phyloP scores from a whole-genome alignment of 2,329 filamentous ascomycete genomes.

The Zymoseptoria passerinii region DNA sequence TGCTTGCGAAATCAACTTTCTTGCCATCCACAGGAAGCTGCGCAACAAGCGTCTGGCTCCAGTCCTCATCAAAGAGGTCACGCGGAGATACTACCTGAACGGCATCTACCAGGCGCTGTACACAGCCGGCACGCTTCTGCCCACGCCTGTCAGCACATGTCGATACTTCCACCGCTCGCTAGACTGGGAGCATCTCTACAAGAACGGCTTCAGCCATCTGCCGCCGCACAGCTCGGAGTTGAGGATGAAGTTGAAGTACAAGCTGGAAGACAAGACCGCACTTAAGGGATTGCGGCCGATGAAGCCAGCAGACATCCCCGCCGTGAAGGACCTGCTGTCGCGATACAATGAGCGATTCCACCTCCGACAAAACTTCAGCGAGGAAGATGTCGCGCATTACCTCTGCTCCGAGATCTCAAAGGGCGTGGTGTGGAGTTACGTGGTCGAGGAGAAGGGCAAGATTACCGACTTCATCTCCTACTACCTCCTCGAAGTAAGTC shows the following conservation, averaged over 20 bases:
- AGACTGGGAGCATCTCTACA: conserved; percentile 93
- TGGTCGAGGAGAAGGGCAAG: conserved; percentile 68
- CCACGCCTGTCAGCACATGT: conserved; percentile 84
- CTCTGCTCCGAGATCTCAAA: conserved; percentile 65
- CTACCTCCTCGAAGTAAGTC: conserved; percentile 66
- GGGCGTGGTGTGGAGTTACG: conserved; percentile 88
- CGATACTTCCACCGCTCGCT: conserved; percentile 91
- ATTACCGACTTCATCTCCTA: conserved; percentile 98
- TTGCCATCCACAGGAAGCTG: conserved; percentile 96
- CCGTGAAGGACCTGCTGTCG: conserved; percentile 64
- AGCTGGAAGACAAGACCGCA: conserved; percentile 60
- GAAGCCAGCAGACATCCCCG: conserved; percentile 67
- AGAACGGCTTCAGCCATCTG: conserved; percentile 86
- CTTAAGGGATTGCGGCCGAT: conserved; percentile 73
- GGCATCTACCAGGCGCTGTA: conserved; percentile 93
- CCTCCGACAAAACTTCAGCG: conserved; percentile 71
- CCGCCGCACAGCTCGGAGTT: conserved; percentile 75
- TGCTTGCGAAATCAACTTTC: conserved; percentile 93
- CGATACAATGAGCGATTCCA: conserved; percentile 74
- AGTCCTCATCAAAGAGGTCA: conserved; percentile 96
- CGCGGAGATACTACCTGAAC: conserved; percentile 76
- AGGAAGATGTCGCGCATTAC: conserved; percentile 82
- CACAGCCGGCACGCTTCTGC: conserved; percentile 83
- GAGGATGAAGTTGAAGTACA: conserved; percentile 79
- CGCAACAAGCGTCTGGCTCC: conserved; percentile 86